phyloP scores from a whole-genome alignment of 148 eudicot species.

The Bassia scoparia region DNA sequence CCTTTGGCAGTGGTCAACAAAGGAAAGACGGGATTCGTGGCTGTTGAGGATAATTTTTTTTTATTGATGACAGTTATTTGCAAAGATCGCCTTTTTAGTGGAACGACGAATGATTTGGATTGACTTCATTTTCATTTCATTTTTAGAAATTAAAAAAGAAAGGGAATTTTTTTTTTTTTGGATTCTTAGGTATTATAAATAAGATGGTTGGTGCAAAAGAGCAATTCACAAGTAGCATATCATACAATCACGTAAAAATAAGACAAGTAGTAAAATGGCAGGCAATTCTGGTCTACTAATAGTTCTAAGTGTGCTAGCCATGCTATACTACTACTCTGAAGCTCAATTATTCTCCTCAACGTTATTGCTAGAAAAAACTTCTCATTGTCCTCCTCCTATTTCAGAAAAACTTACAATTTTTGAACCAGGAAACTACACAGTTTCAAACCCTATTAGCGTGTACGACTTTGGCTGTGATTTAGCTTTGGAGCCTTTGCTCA shows the following conservation, averaged over 20 bases:
- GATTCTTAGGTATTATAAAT: background rate
- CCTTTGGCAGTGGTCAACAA: too few relatives aligned
- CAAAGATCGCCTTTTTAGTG: too few relatives aligned
- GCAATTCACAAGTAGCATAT: background rate
- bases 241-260: background rate
- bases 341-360: background rate
- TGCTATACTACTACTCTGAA: background rate
- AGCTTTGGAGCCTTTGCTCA: slow-evolving; percentile 18
- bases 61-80: too few relatives aligned
- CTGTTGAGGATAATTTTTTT: too few relatives aligned
- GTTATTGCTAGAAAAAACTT: background rate
- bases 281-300: background rate
- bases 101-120: too few relatives aligned
- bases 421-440: background rate
- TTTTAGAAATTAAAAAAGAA: background rate
- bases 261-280: background rate
- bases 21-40: too few relatives aligned
- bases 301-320: background rate
- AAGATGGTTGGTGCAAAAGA: background rate
- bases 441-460: background rate
- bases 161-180: too few relatives aligned
- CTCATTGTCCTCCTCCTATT: background rate
- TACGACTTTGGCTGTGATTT: background rate
- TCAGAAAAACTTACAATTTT: slow-evolving; percentile 2
- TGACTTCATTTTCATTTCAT: too few relatives aligned